Base-by-base conservation (phyloP, 1,284 basidiomycete genomes). In the Pseudozyma tsukubaensis region DNA sequence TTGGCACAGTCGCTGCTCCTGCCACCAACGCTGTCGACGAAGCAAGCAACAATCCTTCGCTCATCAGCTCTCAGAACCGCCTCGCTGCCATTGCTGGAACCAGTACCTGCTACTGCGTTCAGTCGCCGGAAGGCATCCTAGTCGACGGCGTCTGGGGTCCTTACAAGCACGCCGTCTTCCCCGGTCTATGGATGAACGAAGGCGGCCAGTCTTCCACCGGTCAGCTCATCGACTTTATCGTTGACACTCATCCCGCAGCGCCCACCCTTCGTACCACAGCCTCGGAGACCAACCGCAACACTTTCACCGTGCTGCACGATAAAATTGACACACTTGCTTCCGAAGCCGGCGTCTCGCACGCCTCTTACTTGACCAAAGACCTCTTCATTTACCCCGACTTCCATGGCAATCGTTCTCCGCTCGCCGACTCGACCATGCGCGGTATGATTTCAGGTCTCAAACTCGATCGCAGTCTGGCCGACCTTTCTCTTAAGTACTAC, bases 121-220 rank as follows among this genome's bases (percentile, higher is more conserved):
- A 87, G 74, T 76, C 69, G 13, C 68, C 65, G 14, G 86, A 91
- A 83, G 92, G 92, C 10, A 89, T 96, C 21, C 92, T 94, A 72
- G 96, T 97, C 3, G 89, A 91, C 35, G 95, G 96, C 8, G 92
- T 96, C 45, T 99, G 96, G 96, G 96, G 96, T 0, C 97, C 96
- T 0, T 99, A 98, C 86, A 92, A 91, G 86, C 85, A 94, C 80
- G 90, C 92, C 16, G 89, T 96, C 29, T 97, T 98, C 86, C 91
- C 91, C 32, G 94, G 78, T 68, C 77, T 83, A 36, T 86, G 96
- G 97, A 97, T 98, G 94, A 99, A 97, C 82, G 96, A 99, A 86
- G 96, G 96, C 43, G 96, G 96, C 0, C 96, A 99, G 86, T 97
- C 94, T 18, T 96, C 94, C 0, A 99, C 96, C 0, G 97, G 96